Conservation (phyloP, 2,329 filamentous ascomycete species). For the Fusarium anguioides region DNA sequence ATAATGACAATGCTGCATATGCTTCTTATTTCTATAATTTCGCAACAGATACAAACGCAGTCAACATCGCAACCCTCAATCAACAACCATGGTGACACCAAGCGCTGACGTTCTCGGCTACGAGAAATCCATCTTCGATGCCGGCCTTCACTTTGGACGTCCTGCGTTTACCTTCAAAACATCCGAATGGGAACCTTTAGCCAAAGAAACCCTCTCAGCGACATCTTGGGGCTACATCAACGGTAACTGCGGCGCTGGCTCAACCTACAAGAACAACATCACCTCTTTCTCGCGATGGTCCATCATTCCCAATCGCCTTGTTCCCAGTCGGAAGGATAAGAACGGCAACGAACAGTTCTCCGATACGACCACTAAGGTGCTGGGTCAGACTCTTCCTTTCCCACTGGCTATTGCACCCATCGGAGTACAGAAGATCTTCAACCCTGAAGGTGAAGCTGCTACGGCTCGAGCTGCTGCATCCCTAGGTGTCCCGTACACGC, state of each 20-base stretch:
- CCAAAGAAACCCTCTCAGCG: conserved; percentile 18
- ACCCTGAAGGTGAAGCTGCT: conserved; percentile 13
- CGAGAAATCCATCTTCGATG: conserved; percentile 18
- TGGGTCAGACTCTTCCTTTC: conserved; percentile 19
- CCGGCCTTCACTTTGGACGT: conserved; percentile 11
- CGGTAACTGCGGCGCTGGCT: conserved; percentile 23
- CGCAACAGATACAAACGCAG: background rate
- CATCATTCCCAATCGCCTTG: conserved; percentile 6
- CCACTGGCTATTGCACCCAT: conserved; percentile 22
- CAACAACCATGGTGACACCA: background rate
- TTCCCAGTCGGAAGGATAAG: conserved; percentile 18
- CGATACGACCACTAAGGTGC: conserved; percentile 11
- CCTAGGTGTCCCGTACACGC: conserved; percentile 1
- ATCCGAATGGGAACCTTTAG: conserved; percentile 18
- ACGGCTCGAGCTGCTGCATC: conserved; percentile 10
- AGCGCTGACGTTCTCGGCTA: conserved; percentile 15
- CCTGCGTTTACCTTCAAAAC: conserved; percentile 15
- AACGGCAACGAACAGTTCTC: conserved; percentile 23
- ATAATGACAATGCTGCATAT: background rate
- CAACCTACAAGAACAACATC: conserved; percentile 25
- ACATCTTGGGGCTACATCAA: conserved; percentile 33
- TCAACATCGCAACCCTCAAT: background rate
- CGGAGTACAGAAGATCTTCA: conserved; percentile 29
- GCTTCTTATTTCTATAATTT: no score
- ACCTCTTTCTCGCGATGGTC: conserved; percentile 13